Conservation (phyloP, 176 grass and related monocot species). For the Secale cereale region DNA sequence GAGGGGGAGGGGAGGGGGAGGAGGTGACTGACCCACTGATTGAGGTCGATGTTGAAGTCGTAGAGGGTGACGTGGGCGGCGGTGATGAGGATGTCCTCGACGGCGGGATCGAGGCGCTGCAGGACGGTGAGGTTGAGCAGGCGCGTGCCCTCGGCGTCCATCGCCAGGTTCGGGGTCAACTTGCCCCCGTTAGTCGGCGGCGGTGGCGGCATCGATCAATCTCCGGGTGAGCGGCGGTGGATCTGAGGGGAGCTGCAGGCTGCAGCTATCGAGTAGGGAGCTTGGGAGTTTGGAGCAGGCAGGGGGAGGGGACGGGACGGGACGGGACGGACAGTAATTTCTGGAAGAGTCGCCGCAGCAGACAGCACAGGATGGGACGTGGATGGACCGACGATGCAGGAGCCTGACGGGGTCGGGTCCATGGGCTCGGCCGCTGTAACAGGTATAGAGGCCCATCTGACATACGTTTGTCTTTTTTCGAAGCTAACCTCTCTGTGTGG, state of each 20-base stretch:
- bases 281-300: neutral
- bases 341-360: neutral
- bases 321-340: neutral
- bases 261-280: neutral
- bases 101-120: constrained; percentile 81
- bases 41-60: constrained; percentile 94
- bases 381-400: neutral
- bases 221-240: neutral
- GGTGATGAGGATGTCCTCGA: constrained; percentile 95
- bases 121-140: constrained; percentile 90
- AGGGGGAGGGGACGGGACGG: neutral
- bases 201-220: constrained; percentile 20
- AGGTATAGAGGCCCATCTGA: neutral
- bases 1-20: neutral
- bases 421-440: neutral
- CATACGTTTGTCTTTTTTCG: too few relatives aligned
- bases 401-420: neutral
- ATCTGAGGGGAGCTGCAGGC: constrained; percentile 29
- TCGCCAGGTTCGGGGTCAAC: constrained; percentile 69
- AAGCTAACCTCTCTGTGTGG: too few relatives aligned
- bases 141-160: constrained; percentile 70
- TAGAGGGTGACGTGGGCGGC: constrained; percentile 88
- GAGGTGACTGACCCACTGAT: constrained; percentile 64
- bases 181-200: constrained; percentile 63
- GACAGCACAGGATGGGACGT: neutral